Evolutionary conservation across 805 yeast species (phyloP).

Genomic region (Vanderwaltozyma tropicalis): DNA sequence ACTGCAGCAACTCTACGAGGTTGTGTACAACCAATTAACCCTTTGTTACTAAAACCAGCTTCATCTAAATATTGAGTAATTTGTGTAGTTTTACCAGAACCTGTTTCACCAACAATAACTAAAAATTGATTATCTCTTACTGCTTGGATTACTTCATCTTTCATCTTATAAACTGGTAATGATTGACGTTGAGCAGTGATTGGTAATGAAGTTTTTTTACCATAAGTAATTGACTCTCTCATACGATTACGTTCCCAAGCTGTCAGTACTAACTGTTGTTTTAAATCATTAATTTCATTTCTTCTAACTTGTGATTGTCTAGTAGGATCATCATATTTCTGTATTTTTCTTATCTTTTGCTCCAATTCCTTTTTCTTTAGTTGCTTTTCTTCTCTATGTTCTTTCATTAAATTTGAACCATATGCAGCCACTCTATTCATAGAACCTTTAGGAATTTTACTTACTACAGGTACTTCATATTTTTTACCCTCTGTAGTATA

Average conservation of each 20-base stretch:
- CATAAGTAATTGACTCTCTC: slow-evolving; percentile 26
- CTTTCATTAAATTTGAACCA: slow-evolving; percentile 61
- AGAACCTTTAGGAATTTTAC: slow-evolving; percentile 70
- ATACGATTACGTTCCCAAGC: slow-evolving; percentile 26
- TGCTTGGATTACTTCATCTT: slow-evolving; percentile 49
- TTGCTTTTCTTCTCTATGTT: slow-evolving; percentile 49
- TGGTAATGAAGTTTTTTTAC: slow-evolving; percentile 34
- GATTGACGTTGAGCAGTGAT: slow-evolving; percentile 45
- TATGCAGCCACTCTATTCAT: slow-evolving; percentile 62
- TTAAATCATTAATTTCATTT: slow-evolving; percentile 10
- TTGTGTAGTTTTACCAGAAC: slow-evolving; percentile 93
- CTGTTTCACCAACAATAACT: slow-evolving; percentile 76
- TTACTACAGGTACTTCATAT: slow-evolving; percentile 47
- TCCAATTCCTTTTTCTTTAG: slow-evolving; percentile 38
- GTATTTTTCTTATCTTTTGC: slow-evolving; percentile 26
- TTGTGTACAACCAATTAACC: slow-evolving; percentile 79
- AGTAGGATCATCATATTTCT: slow-evolving; percentile 25
- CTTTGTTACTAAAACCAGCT: slow-evolving; percentile 56
- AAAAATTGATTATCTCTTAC: slow-evolving; percentile 55
- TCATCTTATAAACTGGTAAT: slow-evolving; percentile 62
- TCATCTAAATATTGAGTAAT: slow-evolving; percentile 82
- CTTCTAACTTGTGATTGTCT: slow-evolving; percentile 9
- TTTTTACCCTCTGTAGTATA: slow-evolving; percentile 13
- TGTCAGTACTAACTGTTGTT: slow-evolving; percentile 19
- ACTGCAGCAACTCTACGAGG: slow-evolving; percentile 93